Percentiles rank a stretch among this genome's conserved stretches.
phyloP scores from a whole-genome alignment of 2,329 filamentous ascomycete genomes.

The Nemania serpens region DNA sequence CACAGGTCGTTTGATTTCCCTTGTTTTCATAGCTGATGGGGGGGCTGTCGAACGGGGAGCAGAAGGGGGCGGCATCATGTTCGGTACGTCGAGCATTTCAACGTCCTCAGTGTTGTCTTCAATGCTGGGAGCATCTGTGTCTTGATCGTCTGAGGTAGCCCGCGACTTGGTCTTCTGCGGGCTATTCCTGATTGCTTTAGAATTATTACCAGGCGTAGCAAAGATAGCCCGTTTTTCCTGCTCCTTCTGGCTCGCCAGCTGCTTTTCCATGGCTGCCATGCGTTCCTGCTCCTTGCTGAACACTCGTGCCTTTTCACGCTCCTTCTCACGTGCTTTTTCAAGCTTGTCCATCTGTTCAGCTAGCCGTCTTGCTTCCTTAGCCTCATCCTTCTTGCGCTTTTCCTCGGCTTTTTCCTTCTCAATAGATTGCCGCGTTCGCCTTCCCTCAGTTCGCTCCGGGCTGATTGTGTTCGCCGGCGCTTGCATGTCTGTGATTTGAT shows the following conservation, averaged over 20 bases:
- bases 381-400: conserved; percentile 64
- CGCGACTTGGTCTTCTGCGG: conserved; percentile 54
- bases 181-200: conserved; percentile 54
- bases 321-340: conserved; percentile 71
- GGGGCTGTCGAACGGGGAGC: conserved; percentile 57
- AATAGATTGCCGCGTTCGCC: conserved; percentile 61
- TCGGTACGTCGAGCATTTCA: conserved; percentile 62
- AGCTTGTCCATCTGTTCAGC: conserved; percentile 66
- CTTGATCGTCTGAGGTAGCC: conserved; percentile 37
- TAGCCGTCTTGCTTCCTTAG: conserved; percentile 64
- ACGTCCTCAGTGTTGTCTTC: conserved; percentile 45
- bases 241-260: conserved; percentile 58
- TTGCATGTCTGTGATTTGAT: conserved; percentile 42
- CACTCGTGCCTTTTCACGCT: conserved; percentile 68
- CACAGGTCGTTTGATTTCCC: conserved; percentile 62
- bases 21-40: conserved; percentile 53
- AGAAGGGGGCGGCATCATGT: conserved; percentile 64
- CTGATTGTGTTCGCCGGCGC: conserved; percentile 46
- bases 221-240: conserved; percentile 48
- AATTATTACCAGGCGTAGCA: conserved; percentile 46
- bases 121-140: conserved; percentile 39
- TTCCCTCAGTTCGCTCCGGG: conserved; percentile 49
- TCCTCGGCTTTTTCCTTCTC: conserved; percentile 65
- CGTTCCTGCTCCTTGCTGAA: conserved; percentile 63
- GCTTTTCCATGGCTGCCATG: conserved; percentile 57